These are phyloP conservation scores for Helichrysum umbraculigerum DNA, from an alignment of 129 eudicot species.

Conservation along the genomic window DNA sequence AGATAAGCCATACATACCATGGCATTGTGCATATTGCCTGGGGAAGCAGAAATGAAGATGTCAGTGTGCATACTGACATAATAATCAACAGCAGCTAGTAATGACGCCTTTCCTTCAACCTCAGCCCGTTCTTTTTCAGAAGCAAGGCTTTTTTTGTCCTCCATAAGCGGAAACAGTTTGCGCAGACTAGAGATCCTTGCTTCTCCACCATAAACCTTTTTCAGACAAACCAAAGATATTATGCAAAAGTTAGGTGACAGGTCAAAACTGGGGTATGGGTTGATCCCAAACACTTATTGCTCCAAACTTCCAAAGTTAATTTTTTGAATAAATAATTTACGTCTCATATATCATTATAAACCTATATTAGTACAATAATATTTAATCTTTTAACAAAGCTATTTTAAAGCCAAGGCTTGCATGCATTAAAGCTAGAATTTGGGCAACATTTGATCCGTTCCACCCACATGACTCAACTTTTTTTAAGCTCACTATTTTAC, in stretches of 20 bases:
- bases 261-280: background rate
- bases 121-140: conserved; percentile 60
- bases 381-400: background rate
- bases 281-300: background rate
- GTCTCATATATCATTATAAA: no score
- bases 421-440: background rate
- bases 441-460: background rate
- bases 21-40: conserved; percentile 98
- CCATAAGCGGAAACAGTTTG: conserved; percentile 77
- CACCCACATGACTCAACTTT: background rate
- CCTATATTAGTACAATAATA: background rate
- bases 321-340: no score
- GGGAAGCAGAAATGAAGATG: conserved; percentile 93
- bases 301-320: background rate
- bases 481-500: background rate
- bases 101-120: conserved; percentile 87
- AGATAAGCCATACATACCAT: conserved; percentile 49
- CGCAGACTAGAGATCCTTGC: conserved; percentile 80
- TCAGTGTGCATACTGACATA: conserved; percentile 84
- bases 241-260: background rate
- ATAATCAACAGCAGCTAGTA: conserved; percentile 91
- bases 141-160: conserved; percentile 81
- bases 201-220: conserved; percentile 95
- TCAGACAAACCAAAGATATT: background rate
- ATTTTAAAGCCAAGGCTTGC: background rate